Evolutionary conservation across 352 stramenopile species (phyloP), one percentile per base, ranked within the genome.

Genomic region (Thraustochytrium sp.): DNA sequence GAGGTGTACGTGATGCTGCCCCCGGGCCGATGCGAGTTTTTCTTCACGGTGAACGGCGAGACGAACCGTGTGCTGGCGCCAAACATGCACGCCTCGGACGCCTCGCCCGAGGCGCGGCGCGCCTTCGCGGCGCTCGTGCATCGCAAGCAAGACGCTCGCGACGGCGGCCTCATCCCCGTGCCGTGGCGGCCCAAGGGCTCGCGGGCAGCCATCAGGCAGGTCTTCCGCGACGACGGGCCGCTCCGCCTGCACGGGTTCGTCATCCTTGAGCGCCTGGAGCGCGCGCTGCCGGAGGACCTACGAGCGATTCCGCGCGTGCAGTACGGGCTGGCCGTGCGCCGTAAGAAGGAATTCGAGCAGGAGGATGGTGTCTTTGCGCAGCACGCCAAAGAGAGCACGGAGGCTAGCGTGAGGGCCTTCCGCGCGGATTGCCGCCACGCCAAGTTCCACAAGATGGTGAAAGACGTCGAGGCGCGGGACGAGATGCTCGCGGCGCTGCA

Each of bases 1-100:
- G 48, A 80, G 53, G 53, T 37, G 21, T 44, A 46, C 26, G 68
- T 80, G 21, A 80, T 80, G 68, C 68, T 80, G 29, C 68, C 68
- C 34, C 68, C 68, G 9, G 65, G 68, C 23, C 44, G 26, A 5
- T 80, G 68, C 51, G 68, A 80, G 42, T 80, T 80, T 42, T 80
- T 80, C 34, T 80, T 80, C 49, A 61, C 46, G 5, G 36, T 80
- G 16, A 34, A 80, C 38, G 53, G 53, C 37, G 31, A 42, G 26
- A n/a, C 23, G 34, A 72, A 72, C 46, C 36, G 65, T 11, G 65
- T 62, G 21, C 42, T 62, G 21, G 42, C 65, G 16, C 42, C 65
- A 11, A 62, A 77, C 34, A 77, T 62, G 42, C 65, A 77, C 23
- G 65, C 65, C 11, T 18, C 65, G 1, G 65, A 62, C 16, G 65